These are phyloP conservation scores for Cystobasidium slooffiae DNA, from an alignment of 1,284 basidiomycete genomes.

Conservation along the genomic window DNA sequence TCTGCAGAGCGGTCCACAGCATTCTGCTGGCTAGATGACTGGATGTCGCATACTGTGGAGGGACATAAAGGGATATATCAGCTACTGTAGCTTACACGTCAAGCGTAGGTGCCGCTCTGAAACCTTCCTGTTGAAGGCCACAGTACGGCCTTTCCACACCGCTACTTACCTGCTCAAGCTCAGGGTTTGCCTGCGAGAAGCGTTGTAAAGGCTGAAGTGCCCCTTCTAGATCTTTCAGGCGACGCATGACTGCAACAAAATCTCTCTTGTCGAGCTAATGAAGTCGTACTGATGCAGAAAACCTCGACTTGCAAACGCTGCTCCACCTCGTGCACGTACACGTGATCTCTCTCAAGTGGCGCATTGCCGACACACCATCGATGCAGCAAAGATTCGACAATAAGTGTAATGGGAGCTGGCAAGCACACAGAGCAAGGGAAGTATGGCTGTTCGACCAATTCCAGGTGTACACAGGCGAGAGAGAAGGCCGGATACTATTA, in stretches of 20 bases:
- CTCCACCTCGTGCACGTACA: background rate
- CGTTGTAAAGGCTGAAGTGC: conserved; percentile 40
- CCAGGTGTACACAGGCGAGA: too few species aligned
- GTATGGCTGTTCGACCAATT: too few species aligned
- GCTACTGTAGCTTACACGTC: background rate
- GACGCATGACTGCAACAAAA: background rate
- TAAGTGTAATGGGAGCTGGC: too few species aligned
- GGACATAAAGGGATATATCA: background rate
- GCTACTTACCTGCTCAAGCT: conserved; percentile 37
- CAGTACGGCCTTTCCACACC: background rate
- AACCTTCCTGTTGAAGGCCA: background rate
- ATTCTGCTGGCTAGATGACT: conserved; percentile 44
- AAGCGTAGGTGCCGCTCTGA: background rate
- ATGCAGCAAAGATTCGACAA: too few species aligned
- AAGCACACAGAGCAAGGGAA: too few species aligned
- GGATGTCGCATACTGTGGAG: conserved; percentile 38
- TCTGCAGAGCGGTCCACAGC: conserved; percentile 41
- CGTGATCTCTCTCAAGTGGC: background rate
- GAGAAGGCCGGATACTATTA: too few species aligned
- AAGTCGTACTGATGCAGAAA: too few species aligned
- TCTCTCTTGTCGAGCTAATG: too few species aligned
- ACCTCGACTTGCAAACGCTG: background rate
- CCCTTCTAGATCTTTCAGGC: conserved; percentile 43
- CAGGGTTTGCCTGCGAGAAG: conserved; percentile 38
- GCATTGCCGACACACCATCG: too few species aligned